Conservation (phyloP, 2,329 filamentous ascomycete species). For the Ceratocystis alfenasii region DNA sequence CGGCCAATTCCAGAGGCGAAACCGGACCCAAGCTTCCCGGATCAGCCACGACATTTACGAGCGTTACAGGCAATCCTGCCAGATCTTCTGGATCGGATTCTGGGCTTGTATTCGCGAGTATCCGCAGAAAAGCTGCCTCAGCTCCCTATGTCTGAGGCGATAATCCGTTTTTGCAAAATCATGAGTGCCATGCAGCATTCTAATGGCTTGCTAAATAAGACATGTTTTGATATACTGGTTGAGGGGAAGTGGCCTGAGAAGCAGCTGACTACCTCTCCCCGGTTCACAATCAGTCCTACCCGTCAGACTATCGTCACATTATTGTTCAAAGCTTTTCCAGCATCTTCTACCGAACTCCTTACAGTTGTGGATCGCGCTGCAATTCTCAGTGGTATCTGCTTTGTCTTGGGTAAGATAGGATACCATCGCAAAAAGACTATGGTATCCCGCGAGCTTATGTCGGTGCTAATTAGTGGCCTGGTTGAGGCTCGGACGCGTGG, state of each 20-base stretch:
- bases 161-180: constrained; percentile 60
- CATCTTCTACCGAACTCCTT: constrained; percentile 51
- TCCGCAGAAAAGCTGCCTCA: constrained; percentile 59
- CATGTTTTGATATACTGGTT: constrained; percentile 53
- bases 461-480: constrained; percentile 68
- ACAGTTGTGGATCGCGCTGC: constrained; percentile 64
- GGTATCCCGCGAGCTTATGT: constrained; percentile 73
- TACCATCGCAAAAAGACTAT: constrained; percentile 84
- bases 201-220: constrained; percentile 49
- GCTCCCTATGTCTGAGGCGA: constrained; percentile 58
- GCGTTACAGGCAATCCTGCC: constrained; percentile 51
- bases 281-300: constrained; percentile 44
- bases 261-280: constrained; percentile 39
- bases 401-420: constrained; percentile 69
- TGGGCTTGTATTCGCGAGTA: constrained; percentile 60
- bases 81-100: constrained; percentile 61
- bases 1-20: constrained; percentile 33
- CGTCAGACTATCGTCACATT: constrained; percentile 53
- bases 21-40: constrained; percentile 30
- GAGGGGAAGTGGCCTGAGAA: constrained; percentile 46
- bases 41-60: constrained; percentile 42
- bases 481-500: constrained; percentile 85
- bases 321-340: constrained; percentile 59
- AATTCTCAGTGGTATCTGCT: constrained; percentile 73
- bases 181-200: constrained; percentile 54